phyloP scores from a whole-genome alignment of 305 asterid species.

The Solanum hybrid region DNA sequence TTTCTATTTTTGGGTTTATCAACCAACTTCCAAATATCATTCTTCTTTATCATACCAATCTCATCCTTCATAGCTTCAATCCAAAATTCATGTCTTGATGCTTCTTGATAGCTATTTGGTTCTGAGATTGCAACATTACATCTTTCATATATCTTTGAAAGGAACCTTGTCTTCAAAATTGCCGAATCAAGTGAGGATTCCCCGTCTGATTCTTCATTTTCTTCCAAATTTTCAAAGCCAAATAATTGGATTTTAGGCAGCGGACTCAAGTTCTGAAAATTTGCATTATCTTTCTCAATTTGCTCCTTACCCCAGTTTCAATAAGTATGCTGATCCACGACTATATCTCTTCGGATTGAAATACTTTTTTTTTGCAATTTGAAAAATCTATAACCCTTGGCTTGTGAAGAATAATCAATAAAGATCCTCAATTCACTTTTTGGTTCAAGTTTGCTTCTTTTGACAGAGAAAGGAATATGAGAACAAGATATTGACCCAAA shows the following conservation, averaged over 20 bases:
- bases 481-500: background rate
- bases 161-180: background rate
- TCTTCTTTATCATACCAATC: background rate
- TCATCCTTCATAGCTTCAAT: background rate
- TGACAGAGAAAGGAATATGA: background rate
- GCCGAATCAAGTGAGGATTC: background rate
- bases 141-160: background rate
- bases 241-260: background rate
- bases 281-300: background rate
- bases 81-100: background rate
- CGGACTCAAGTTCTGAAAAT: background rate
- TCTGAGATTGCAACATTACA: background rate
- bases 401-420: background rate
- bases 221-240: background rate
- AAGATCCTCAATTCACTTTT: background rate
- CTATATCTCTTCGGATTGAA: background rate
- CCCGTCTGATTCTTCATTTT: background rate
- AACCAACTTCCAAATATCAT: background rate
- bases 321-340: background rate
- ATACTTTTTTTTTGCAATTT: background rate
- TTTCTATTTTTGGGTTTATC: background rate
- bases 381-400: background rate
- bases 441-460: background rate
- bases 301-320: background rate
- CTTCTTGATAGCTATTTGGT: background rate